Percentiles rank a stretch among this genome's conserved stretches.
Evolutionary conservation across 805 yeast genomes (phyloP).

Genomic region (Phaffomyces opuntiae): DNA sequence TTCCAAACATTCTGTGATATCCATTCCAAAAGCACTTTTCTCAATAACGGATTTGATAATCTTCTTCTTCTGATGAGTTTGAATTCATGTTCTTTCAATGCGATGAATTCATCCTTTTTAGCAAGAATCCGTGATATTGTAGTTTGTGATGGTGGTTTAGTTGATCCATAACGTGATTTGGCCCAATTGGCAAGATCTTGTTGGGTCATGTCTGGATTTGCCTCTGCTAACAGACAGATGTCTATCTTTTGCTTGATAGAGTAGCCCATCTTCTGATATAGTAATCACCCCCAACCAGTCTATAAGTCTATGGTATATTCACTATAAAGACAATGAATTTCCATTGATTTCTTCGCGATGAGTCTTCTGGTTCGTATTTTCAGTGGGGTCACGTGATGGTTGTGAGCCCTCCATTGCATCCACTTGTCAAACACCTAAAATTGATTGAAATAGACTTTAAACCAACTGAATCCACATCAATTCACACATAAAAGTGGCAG

Average conservation of each 20-base stretch:
- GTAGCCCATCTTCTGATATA: slow-evolving; percentile 57
- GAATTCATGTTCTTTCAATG: slow-evolving; percentile 45
- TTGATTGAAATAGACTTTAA: too few species aligned
- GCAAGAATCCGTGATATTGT: slow-evolving; percentile 57
- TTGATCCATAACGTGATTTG: slow-evolving; percentile 41
- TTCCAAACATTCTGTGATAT: slow-evolving; percentile 63
- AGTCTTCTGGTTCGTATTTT: too few species aligned
- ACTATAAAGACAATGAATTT: too few species aligned
- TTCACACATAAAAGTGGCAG: too few species aligned
- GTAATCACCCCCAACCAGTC: too few species aligned
- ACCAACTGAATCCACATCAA: too few species aligned
- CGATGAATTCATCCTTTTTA: slow-evolving; percentile 45
- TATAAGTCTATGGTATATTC: too few species aligned
- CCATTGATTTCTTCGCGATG: too few species aligned
- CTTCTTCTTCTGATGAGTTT: slow-evolving; percentile 40
- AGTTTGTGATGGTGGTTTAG: slow-evolving; percentile 57
- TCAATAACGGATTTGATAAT: slow-evolving; percentile 44
- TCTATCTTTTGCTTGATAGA: slow-evolving; percentile 58
- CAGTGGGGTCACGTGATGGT: too few species aligned
- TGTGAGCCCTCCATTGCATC: too few species aligned
- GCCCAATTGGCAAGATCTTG: slow-evolving; percentile 62
- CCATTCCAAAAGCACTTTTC: slow-evolving; percentile 64
- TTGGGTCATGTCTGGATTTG: slow-evolving; percentile 65
- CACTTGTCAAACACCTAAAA: too few species aligned
- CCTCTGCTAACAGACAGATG: slow-evolving; percentile 58